Conservation (phyloP, 1,284 basidiomycete genomes). For the Phylloboletellus chloephorus region DNA sequence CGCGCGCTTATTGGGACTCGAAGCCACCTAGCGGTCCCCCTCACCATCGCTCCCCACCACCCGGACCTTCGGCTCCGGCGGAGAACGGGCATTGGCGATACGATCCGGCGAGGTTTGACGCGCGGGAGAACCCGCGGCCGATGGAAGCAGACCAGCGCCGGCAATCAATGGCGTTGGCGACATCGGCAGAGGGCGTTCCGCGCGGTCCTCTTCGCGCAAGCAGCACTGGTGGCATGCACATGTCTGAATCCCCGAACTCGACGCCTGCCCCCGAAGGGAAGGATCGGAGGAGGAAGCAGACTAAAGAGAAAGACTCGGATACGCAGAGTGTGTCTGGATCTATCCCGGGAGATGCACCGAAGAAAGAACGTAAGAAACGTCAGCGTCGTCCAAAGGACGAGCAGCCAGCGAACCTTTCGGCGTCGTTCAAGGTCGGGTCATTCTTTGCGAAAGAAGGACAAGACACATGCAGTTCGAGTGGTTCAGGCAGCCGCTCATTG, state of each 20-base stretch:
- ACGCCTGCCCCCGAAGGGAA: constrained; percentile 31
- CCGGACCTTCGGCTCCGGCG: constrained; percentile 10
- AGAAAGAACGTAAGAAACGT: constrained; percentile 41
- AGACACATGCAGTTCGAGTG: constrained; percentile 56
- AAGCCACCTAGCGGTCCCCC: constrained; percentile 28
- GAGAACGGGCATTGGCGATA: constrained; percentile 33
- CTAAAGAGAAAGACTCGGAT: constrained; percentile 40
- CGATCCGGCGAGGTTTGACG: constrained; percentile 29
- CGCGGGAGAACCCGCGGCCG: constrained; percentile 30
- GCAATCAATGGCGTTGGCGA: constrained; percentile 22
- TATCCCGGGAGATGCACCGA: constrained; percentile 29
- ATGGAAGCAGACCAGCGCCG: constrained; percentile 25
- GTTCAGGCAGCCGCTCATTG: constrained; percentile 53
- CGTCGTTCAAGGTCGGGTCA: constrained; percentile 36
- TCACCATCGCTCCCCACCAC: constrained; percentile 26
- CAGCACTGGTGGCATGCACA: constrained; percentile 21
- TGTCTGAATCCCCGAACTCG: constrained; percentile 41
- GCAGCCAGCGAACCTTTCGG: constrained; percentile 25
- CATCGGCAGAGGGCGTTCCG: constrained; percentile 31
- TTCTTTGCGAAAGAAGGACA: constrained; percentile 45
- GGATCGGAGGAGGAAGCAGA: constrained; percentile 27
- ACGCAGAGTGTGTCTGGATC: constrained; percentile 30
- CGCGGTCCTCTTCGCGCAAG: constrained; percentile 28
- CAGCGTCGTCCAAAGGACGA: constrained; percentile 36
- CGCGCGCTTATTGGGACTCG: constrained; percentile 29